phyloP scores from a whole-genome alignment of 495 filamentous ascomycete species.

The Aspergillus sparsus region DNA sequence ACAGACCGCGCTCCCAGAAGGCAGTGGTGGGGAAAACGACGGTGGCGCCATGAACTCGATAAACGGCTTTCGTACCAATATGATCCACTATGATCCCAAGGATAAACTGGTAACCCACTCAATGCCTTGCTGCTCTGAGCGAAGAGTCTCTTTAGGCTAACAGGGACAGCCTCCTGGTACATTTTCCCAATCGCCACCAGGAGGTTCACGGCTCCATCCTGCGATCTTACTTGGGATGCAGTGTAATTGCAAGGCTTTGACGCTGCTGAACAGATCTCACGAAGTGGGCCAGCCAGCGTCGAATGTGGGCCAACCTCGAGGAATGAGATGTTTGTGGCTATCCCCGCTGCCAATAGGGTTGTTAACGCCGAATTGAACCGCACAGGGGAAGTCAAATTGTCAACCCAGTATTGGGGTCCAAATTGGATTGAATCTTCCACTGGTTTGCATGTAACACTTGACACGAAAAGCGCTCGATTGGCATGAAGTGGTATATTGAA shows the following conservation, averaged over 20 bases:
- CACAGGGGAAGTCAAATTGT: slow-evolving; percentile 31
- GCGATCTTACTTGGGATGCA: neutral
- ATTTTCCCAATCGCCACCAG: no score
- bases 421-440: neutral
- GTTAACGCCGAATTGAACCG: slow-evolving; percentile 27
- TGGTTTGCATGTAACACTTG: neutral
- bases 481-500: no score
- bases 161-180: no score
- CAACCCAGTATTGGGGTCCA: slow-evolving; percentile 32
- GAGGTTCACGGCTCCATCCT: no score
- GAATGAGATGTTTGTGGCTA: neutral
- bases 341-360: slow-evolving; percentile 1
- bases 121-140: neutral
- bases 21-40: neutral
- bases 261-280: neutral
- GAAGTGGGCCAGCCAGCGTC: neutral
- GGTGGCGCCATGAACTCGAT: neutral
- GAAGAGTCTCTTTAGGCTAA: no score
- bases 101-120: neutral
- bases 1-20: neutral
- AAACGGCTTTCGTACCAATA: neutral
- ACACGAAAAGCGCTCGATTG: neutral
- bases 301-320: slow-evolving; percentile 3
- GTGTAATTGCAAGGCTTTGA: neutral
- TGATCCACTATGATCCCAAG: neutral